Evolutionary conservation across 176 grass and related monocot species (phyloP).

Genomic region (Aegilops tauschii): DNA sequence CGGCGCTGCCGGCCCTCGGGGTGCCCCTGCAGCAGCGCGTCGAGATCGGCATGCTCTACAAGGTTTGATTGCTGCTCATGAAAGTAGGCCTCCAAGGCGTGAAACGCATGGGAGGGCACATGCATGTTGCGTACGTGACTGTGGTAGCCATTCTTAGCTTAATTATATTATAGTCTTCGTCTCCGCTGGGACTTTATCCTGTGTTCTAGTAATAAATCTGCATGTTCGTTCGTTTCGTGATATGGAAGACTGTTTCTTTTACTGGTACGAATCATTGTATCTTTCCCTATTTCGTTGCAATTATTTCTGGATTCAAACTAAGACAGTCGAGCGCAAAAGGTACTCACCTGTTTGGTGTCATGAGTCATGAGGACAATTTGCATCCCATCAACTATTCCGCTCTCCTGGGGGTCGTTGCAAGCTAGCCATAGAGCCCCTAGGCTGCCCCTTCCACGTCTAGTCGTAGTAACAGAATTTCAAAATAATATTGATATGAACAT

Average conservation of each 20-base stretch:
- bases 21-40: conserved; percentile 63
- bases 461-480: conserved; percentile 10
- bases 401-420: background rate
- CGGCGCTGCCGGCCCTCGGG: conserved; percentile 53
- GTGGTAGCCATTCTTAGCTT: background rate
- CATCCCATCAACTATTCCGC: conserved; percentile 16
- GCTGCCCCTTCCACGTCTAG: conserved; percentile 14
- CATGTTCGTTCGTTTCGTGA: background rate
- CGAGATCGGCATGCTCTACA: conserved; percentile 85
- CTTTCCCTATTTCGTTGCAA: background rate
- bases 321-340: conserved; percentile 38
- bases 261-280: background rate
- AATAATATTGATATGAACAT: background rate
- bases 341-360: conserved; percentile 8
- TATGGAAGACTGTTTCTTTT: background rate
- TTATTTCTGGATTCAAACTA: conserved; percentile 35
- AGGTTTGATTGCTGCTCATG: conserved; percentile 23
- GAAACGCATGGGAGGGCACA: background rate
- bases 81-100: background rate
- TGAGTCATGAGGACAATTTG: conserved; percentile 38
- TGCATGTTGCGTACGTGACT: background rate
- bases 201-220: background rate
- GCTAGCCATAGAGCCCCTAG: background rate
- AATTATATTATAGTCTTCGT: too few species aligned
- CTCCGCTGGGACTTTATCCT: background rate